Evolutionary conservation across 164 flowering plant genomes (phyloP).

Genomic region (Malania oleifera): DNA sequence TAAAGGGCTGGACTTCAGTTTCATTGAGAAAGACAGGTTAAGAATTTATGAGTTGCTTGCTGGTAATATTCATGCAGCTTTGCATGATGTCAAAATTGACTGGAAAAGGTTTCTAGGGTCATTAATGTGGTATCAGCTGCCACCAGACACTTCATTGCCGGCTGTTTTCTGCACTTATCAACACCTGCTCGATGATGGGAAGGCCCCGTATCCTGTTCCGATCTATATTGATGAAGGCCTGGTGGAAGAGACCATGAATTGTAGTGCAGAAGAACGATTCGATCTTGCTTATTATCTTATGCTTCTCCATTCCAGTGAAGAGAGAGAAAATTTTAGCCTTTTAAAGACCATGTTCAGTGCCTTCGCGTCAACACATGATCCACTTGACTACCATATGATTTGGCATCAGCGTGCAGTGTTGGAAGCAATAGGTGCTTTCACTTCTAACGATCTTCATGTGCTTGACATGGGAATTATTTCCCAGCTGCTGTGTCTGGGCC

Average conservation of each 20-base stretch:
- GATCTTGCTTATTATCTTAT: constrained; percentile 91
- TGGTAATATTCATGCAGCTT: constrained; percentile 73
- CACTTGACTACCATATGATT: constrained; percentile 97
- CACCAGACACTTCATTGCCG: constrained; percentile 69
- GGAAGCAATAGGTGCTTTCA: constrained; percentile 84
- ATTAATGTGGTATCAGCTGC: constrained; percentile 89
- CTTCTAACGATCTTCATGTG: constrained; percentile 73
- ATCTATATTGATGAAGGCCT: constrained; percentile 81
- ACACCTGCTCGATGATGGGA: constrained; percentile 55
- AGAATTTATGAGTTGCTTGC: constrained; percentile 80
- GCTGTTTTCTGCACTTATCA: constrained; percentile 56
- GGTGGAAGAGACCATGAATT: constrained; percentile 30
- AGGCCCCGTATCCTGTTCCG: constrained; percentile 85
- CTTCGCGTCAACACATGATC: constrained; percentile 86
- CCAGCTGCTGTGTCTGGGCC: constrained; percentile 75
- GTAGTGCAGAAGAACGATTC: constrained; percentile 39
- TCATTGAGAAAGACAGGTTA: constrained; percentile 77
- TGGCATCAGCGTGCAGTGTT: constrained; percentile 96
- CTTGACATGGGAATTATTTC: constrained; percentile 93
- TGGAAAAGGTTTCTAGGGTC: constrained; percentile 95
- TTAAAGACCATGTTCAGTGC: constrained; percentile 92
- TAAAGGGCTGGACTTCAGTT: constrained; percentile 82
- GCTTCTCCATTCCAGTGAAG: constrained; percentile 78
- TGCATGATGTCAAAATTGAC: constrained; percentile 51
- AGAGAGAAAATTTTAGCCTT: constrained; percentile 33